phyloP scores from a whole-genome alignment of 352 stramenopile species.

The Globisporangium emineosum region DNA sequence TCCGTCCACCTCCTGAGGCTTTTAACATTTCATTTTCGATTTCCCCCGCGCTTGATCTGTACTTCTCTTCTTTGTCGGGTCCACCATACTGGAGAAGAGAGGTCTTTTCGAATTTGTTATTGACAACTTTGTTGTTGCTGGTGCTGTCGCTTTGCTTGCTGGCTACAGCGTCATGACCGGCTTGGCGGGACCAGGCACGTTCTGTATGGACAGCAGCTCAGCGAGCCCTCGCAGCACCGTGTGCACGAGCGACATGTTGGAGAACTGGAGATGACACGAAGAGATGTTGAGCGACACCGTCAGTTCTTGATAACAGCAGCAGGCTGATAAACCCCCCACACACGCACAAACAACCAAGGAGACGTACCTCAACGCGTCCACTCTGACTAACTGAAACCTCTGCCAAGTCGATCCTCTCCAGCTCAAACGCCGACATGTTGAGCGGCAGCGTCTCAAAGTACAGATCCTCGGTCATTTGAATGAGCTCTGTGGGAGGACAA shows the following conservation, averaged over 20 bases:
- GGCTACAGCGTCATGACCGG: slow-evolving; percentile 42
- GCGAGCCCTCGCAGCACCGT: slow-evolving; percentile 40
- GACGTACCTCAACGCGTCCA: slow-evolving; percentile 45
- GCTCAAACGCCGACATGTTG: slow-evolving; percentile 47
- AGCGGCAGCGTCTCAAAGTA: slow-evolving; percentile 59
- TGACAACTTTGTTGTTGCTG: background rate
- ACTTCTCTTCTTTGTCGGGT: background rate
- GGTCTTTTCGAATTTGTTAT: background rate
- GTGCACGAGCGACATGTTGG: slow-evolving; percentile 46
- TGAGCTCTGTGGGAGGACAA: slow-evolving; percentile 30
- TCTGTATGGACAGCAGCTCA: slow-evolving; percentile 43
- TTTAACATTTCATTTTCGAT: background rate
- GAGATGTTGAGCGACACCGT: background rate
- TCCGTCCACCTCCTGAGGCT: background rate
- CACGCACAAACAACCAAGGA: background rate
- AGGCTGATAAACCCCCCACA: background rate
- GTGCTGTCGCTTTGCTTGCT: background rate
- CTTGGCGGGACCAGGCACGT: slow-evolving; percentile 28
- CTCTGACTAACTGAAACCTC: slow-evolving; percentile 37
- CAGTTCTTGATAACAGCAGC: background rate
- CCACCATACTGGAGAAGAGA: background rate
- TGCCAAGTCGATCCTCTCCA: slow-evolving; percentile 45
- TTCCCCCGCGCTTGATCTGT: background rate
- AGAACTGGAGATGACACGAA: slow-evolving; percentile 29
- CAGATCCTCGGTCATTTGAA: slow-evolving; percentile 45